Percentiles rank a stretch among this genome's conserved stretches.
Evolutionary conservation across 2,329 filamentous ascomycete species (phyloP).

Genomic region (Incumbomyces delicatus): DNA sequence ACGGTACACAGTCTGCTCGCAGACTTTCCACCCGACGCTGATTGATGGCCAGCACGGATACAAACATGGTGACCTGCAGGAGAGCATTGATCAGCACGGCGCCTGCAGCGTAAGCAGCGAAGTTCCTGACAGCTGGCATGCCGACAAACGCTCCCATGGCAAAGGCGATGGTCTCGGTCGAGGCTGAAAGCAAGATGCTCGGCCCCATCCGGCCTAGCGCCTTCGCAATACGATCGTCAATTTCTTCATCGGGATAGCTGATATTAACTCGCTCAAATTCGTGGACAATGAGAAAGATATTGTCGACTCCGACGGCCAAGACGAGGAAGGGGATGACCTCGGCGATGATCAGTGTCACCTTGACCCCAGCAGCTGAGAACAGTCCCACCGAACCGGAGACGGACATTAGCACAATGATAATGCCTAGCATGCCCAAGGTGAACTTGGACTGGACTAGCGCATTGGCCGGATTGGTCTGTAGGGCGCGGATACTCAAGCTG

Average conservation of each 20-base stretch:
- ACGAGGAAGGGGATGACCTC: conserved; percentile 98
- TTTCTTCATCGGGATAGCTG: conserved; percentile 77
- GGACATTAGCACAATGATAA: conserved; percentile 93
- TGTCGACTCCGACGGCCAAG: conserved; percentile 91
- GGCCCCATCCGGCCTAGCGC: conserved; percentile 94
- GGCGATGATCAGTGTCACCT: conserved; percentile 93
- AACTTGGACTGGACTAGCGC: conserved; percentile 94
- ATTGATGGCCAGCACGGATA: conserved; percentile 83
- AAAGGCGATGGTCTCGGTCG: conserved; percentile 89
- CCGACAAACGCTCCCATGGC: conserved; percentile 85
- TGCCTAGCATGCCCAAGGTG: conserved; percentile 85
- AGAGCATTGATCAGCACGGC: conserved; percentile 95
- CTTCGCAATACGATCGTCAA: conserved; percentile 75
- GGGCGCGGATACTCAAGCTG: conserved; percentile 63
- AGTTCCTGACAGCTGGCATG: conserved; percentile 97
- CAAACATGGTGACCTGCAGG: conserved; percentile 95
- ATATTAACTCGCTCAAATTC: conserved; percentile 93
- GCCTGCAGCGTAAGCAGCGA: conserved; percentile 90
- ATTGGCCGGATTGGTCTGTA: conserved; percentile 72
- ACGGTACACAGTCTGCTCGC: conserved; percentile 86
- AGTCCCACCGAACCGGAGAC: conserved; percentile 90
- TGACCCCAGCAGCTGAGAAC: conserved; percentile 84
- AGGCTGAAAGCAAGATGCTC: conserved; percentile 88
- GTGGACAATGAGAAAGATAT: conserved; percentile 97
- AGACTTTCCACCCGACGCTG: conserved; percentile 82